A percentile compares a stretch with the other conserved stretches of the same genome.
Conservation (phyloP, 73 alveolate species). For the Paramecium bursaria region DNA sequence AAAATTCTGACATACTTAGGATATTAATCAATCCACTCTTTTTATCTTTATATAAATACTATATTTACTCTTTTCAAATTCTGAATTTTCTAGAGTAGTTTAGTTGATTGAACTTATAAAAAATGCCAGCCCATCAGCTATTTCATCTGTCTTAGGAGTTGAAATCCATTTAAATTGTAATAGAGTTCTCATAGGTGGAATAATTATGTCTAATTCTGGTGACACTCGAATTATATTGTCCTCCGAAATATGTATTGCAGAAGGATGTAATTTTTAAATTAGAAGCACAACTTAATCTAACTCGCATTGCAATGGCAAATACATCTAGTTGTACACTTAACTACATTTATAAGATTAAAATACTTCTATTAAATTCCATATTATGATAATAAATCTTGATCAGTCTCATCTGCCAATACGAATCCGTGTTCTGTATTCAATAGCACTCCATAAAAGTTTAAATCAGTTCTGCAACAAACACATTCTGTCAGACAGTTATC, state of each 20-base stretch:
- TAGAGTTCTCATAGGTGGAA: conserved; percentile 7
- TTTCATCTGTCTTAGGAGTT: conserved; percentile 26
- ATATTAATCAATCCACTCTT: conserved; percentile 15
- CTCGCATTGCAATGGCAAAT: conserved; percentile 6
- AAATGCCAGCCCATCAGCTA: conserved; percentile 45
- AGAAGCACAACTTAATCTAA: conserved; percentile 4
- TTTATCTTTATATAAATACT: background rate
- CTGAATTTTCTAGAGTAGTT: background rate
- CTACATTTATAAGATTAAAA: too few species aligned
- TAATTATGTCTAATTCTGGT: conserved; percentile 13
- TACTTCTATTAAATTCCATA: conserved; percentile 36
- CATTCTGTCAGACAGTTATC: conserved; percentile 24
- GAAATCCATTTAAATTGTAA: conserved; percentile 54
- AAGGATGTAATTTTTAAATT: conserved; percentile 25
- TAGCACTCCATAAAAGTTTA: conserved; percentile 25
- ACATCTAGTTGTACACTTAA: conserved; percentile 40
- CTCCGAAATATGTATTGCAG: conserved; percentile 13
- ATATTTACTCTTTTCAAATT: conserved; percentile 9
- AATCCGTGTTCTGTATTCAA: conserved; percentile 47
- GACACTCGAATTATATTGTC: conserved; percentile 17
- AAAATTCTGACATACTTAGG: conserved; percentile 2
- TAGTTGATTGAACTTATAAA: conserved; percentile 24
- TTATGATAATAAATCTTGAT: background rate
- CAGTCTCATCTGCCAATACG: conserved; percentile 49
- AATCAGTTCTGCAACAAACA: conserved; percentile 24